A percentile compares a stretch with the other conserved stretches of the same genome.
Evolutionary conservation across 371 early-diverging fungal genomes (phyloP).

Genomic region (Syncephalastrum monosporum): DNA sequence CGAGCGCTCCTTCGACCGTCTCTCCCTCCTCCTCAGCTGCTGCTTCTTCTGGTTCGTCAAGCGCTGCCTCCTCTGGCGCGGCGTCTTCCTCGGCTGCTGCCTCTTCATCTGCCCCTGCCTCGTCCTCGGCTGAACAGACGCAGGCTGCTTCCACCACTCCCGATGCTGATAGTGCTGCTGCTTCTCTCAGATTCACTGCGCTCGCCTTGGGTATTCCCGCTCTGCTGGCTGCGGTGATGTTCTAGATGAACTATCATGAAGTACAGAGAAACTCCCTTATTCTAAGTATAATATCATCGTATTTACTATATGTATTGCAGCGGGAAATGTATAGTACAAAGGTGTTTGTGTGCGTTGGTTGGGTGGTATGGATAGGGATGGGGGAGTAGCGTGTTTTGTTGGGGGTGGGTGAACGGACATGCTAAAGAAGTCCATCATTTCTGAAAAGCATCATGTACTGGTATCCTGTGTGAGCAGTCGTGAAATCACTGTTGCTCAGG

Average conservation of each 20-base stretch:
- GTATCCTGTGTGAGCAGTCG: conserved; percentile 53
- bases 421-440: conserved; percentile 44
- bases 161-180: conserved; percentile 13
- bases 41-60: conserved; percentile 7
- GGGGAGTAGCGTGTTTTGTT: conserved; percentile 56
- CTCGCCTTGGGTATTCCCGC: conserved; percentile 11
- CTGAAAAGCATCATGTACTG: conserved; percentile 52
- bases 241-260: no score
- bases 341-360: conserved; percentile 34
- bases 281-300: no score
- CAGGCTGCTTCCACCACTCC: conserved; percentile 9
- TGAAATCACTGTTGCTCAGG: conserved; percentile 45
- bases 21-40: not conserved
- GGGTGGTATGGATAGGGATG: conserved; percentile 57
- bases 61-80: conserved; percentile 3
- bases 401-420: no score
- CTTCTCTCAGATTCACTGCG: conserved; percentile 16
- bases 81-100: conserved; percentile 4
- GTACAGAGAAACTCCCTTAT: no score
- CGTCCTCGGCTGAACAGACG: not conserved
- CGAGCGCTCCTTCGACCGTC: not conserved
- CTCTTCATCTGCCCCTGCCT: conserved; percentile 6
- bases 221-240: conserved; percentile 7
- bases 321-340: conserved; percentile 3
- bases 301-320: conserved; percentile 6